Base-by-base conservation (phyloP, 2,329 filamentous ascomycete genomes). In the Colletotrichum liaoningense region DNA sequence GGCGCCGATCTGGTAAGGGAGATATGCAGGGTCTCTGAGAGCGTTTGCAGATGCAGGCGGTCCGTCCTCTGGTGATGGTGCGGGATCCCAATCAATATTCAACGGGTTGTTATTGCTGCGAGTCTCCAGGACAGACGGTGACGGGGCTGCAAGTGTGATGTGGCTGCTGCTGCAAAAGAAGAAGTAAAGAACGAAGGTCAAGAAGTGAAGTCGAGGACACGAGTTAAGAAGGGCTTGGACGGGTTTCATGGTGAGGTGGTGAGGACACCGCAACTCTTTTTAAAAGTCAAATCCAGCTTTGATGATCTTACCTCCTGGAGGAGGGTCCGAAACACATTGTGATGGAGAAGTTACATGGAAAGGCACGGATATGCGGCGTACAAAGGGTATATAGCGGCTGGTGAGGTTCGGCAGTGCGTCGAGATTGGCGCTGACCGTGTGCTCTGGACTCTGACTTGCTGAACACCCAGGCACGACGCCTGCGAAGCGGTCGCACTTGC, bases 1-100 rank as follows among this genome's bases (percentile, higher is more conserved):
- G 76, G 92, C 94, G 75, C 93, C 93, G 77, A 98, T 92, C 82
- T 98, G 93, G 72, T 91, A 92, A 22, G 95, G 94, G 26, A 98
- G 89, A 69, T 93, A 90, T 22, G 88, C 83, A 75, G 85, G 85
- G 49, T 75, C 71, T 77, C 91, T 86, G 62, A 90, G 81, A 49
- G 92, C 89, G 77, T 87, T 83, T 68, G 86, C 86, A 54, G 91
- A 91, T 57, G 91, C 81, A 9, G 89, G 85, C 71, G 92, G 89
- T 8, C 90, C 90, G 82, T 91, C 84, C 81, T 91, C 87, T 69
- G 90, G 87, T 64, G 90, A 82, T 55, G 90, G 90, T 42, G 91
- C 88, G 60, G 90, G 89, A 75, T 84, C 84, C 76, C 86, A 86
- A 78, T 90, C 86, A 79, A 91, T 88, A 75, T 83, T 79, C 66